Evolutionary conservation across 768 basidiomycete genomes (phyloP), one percentile per base, ranked within the genome.

Genomic region (Coprinellus aureogranulatus): DNA sequence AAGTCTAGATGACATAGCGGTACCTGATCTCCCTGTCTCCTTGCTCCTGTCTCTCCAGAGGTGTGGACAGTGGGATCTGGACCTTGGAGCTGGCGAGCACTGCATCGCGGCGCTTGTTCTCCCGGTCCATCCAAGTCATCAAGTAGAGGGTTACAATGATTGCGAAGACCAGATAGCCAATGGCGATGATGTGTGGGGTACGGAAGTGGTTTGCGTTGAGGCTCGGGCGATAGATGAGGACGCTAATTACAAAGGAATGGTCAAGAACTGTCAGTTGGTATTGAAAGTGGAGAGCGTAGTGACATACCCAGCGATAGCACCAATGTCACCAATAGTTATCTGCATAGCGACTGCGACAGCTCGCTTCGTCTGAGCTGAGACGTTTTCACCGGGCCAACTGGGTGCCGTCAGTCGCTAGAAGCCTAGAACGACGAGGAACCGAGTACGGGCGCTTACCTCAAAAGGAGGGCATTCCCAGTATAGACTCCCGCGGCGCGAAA

Each of bases 321-420:
- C 86, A 34, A 83, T 70, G 59, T 87, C 82, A 12, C 84, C 84
- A 11, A 87, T 78, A 9, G 81, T 81, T 48, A 88, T 86, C 64
- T 87, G 86, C 77, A 83, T 78, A 1, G 82, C 86, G 3, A 84
- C 76, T 1, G 81, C 82, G 2, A 84, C 76, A 0, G 86, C 84
- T 12, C 86, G 78, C 65, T 87, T 86, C 3, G 85, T 87, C 62
- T 87, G 85, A 11, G 80, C 82, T 12, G 84, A 84, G n/a, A 88
- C 83, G 60, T 87, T 87, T 67, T 87, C 85, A 18, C 80, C 76
- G 0, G 84, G 83, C 82, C 86, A 86, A 54, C 79, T 77, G 59
- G 4, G 23, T n/a, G n/a, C n/a, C n/a, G n/a, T n/a, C n/a, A n/a
- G n/a, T n/a, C n/a, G n/a, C n/a, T n/a, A n/a, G n/a, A n/a, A n/a